Evolutionary conservation across 2,329 filamentous ascomycete species (phyloP).

Genomic region (Botrytis fragariae): DNA sequence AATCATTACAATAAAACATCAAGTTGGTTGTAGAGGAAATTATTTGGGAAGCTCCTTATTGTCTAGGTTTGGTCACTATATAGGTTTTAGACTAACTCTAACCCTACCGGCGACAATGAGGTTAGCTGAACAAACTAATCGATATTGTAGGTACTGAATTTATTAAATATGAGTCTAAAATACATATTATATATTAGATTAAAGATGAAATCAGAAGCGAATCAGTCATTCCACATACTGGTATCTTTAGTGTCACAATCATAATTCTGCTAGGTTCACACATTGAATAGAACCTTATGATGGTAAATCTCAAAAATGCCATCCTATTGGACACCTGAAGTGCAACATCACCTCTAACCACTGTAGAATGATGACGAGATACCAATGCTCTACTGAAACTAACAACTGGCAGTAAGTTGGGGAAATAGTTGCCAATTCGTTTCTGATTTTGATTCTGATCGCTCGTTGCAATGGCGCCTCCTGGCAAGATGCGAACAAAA

Average conservation of each 20-base stretch:
- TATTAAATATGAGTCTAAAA: not conserved
- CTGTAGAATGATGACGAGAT: too few species aligned
- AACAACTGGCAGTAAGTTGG: not conserved
- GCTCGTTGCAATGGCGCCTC: not conserved
- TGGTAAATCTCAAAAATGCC: not conserved
- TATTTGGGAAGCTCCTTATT: not conserved
- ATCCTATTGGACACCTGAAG: not conserved
- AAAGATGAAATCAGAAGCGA: not conserved
- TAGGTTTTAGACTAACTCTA: not conserved
- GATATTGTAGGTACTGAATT: not conserved
- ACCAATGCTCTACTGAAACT: not conserved
- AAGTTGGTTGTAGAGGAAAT: not conserved
- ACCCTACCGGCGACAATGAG: too few species aligned
- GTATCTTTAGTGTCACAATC: too few species aligned
- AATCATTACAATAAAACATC: too few species aligned
- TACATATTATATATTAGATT: not conserved
- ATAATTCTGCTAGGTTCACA: too few species aligned
- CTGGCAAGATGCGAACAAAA: not conserved
- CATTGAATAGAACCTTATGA: not conserved
- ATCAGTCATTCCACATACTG: not conserved
- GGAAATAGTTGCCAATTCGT: fast-evolving
- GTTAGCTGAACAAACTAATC: not conserved
- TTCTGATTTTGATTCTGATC: not conserved
- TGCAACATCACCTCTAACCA: not conserved
- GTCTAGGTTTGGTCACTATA: not conserved